Evolutionary conservation across 2,329 filamentous ascomycete species (phyloP).

Genomic region (Pseudogymnoascus sp.): DNA sequence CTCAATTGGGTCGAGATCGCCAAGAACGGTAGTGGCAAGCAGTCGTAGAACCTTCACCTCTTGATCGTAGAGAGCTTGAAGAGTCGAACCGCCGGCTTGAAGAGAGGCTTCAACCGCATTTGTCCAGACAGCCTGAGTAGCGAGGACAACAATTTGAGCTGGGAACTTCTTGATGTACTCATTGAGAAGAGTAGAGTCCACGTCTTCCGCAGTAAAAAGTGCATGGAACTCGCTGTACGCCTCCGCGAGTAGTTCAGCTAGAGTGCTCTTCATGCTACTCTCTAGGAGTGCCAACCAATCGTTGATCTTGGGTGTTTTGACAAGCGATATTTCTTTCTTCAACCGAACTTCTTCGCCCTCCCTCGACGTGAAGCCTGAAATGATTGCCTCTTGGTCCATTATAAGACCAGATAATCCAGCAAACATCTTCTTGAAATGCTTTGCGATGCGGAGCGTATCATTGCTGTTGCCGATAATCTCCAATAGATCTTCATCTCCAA

Average conservation of each 20-base stretch:
- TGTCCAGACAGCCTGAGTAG: slow-evolving; percentile 91
- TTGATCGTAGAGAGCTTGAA: slow-evolving; percentile 66
- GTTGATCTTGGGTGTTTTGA: slow-evolving; percentile 94
- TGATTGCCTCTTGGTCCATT: slow-evolving; percentile 84
- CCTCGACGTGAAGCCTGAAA: slow-evolving; percentile 88
- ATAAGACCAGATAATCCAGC: slow-evolving; percentile 84
- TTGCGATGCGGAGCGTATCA: slow-evolving; percentile 89
- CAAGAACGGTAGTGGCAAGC: slow-evolving; percentile 80
- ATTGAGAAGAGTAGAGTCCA: slow-evolving; percentile 63
- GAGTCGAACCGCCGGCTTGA: slow-evolving; percentile 57
- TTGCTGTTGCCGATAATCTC: slow-evolving; percentile 99
- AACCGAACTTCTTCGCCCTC: slow-evolving; percentile 84
- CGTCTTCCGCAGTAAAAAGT: slow-evolving; percentile 62
- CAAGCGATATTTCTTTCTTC: slow-evolving; percentile 83
- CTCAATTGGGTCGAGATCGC: slow-evolving; percentile 76
- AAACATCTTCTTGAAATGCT: slow-evolving; percentile 99
- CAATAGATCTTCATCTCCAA: slow-evolving; percentile 93
- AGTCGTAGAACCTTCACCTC: slow-evolving; percentile 79
- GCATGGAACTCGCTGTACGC: slow-evolving; percentile 75
- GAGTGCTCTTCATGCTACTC: slow-evolving; percentile 83
- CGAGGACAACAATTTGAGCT: slow-evolving; percentile 90
- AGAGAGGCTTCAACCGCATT: slow-evolving; percentile 74
- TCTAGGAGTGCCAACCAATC: slow-evolving; percentile 96
- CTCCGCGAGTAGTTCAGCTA: slow-evolving; percentile 83
- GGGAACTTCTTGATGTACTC: slow-evolving; percentile 79